Percentiles rank a stretch among this genome's conserved stretches.
Conservation (phyloP, 2,329 filamentous ascomycete species). For the Mycogone perniciosa region DNA sequence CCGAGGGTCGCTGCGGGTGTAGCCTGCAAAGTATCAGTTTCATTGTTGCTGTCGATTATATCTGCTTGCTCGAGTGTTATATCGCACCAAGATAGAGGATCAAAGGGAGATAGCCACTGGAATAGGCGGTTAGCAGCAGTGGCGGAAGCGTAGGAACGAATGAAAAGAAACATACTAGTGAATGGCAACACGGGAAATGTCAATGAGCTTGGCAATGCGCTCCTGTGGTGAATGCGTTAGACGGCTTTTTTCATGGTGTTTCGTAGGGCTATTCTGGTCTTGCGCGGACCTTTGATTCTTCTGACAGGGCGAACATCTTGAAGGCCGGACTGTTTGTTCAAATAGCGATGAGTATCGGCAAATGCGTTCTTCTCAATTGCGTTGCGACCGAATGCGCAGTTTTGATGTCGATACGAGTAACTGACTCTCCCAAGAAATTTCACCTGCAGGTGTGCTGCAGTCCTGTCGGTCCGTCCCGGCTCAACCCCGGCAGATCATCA, state of each 20-base stretch:
- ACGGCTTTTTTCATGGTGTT: conserved; percentile 4
- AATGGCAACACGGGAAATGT: conserved; percentile 85
- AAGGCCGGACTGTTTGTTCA: conserved; percentile 5
- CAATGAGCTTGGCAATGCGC: conserved; percentile 95
- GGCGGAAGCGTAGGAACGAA: not conserved
- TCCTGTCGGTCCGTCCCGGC: conserved; percentile 15
- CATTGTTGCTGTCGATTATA: not conserved
- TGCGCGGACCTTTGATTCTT: conserved; percentile 82
- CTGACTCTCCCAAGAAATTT: conserved; percentile 11
- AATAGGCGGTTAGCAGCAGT: conserved; percentile 28
- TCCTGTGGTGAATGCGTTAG: conserved; percentile 52
- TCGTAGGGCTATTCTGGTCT: not conserved
- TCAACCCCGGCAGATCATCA: conserved; percentile 24
- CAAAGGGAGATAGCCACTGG: conserved; percentile 87
- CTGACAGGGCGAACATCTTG: conserved; percentile 67
- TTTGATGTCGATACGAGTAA: not conserved
- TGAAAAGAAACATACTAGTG: conserved; percentile 67
- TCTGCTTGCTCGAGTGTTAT: conserved; percentile 15
- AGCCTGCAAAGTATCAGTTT: conserved; percentile 52
- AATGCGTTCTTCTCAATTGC: not conserved
- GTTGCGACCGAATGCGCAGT: not conserved
- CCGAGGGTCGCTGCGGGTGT: conserved; percentile 87
- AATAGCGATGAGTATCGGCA: not conserved
- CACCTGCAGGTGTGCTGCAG: not conserved
- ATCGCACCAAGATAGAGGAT: conserved; percentile 87